Evolutionary conservation across 345 rosid species (phyloP).

Genomic region (Capsella bursapastoris): DNA sequence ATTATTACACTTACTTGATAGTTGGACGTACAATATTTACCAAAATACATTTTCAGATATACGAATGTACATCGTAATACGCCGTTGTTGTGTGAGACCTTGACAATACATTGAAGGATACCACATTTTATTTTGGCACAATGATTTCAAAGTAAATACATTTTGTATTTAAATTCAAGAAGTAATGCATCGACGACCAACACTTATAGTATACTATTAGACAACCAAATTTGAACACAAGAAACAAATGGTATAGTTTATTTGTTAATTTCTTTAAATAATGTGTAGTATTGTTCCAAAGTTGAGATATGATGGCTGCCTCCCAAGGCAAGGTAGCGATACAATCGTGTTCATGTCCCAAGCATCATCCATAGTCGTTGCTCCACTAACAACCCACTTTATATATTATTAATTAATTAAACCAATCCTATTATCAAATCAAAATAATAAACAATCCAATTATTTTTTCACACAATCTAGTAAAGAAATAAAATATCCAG

Average conservation of each 20-base stretch:
- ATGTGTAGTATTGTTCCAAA: conserved; percentile 16
- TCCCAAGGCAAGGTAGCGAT: conserved; percentile 72
- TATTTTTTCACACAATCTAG: conserved; percentile 22
- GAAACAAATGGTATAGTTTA: conserved; percentile 16
- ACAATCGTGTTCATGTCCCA: conserved; percentile 64
- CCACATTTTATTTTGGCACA: too few relatives aligned
- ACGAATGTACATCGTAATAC: neutral
- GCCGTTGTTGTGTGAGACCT: too few relatives aligned
- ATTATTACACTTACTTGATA: neutral
- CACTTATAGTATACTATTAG: neutral
- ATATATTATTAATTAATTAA: conserved; percentile 27
- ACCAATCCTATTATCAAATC: conserved; percentile 6
- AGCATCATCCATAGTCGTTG: conserved; percentile 69
- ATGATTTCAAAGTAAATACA: too few relatives aligned
- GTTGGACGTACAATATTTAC: neutral
- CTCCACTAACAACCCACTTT: conserved; percentile 44
- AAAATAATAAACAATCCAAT: neutral
- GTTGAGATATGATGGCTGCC: conserved; percentile 59
- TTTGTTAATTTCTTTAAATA: neutral
- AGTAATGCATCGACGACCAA: neutral
- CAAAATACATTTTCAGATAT: neutral
- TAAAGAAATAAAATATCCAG: conserved; percentile 13
- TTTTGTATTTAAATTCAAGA: too few relatives aligned
- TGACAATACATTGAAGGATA: too few relatives aligned
- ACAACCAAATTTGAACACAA: neutral